Evolutionary conservation across 2,329 filamentous ascomycete genomes (phyloP).

Genomic region (Capronia epimyces): DNA sequence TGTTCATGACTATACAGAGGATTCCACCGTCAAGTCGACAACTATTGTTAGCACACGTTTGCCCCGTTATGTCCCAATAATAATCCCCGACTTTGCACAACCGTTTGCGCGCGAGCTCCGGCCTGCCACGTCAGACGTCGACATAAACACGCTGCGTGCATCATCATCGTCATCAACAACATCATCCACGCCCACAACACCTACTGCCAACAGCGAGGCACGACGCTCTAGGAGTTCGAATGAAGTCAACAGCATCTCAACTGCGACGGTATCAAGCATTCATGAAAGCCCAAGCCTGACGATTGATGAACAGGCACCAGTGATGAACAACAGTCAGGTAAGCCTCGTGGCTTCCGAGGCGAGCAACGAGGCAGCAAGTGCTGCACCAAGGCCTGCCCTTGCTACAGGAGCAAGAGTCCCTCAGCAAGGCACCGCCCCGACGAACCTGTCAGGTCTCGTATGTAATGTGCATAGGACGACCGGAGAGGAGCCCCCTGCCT

Average conservation of each 20-base stretch:
- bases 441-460: slow-evolving; percentile 60
- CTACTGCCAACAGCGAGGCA: background rate
- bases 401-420: slow-evolving; percentile 8
- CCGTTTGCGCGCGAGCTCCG: slow-evolving; percentile 25
- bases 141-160: slow-evolving; percentile 14
- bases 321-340: slow-evolving; percentile 29
- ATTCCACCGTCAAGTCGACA: slow-evolving; percentile 12
- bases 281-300: slow-evolving; percentile 1
- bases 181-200: slow-evolving; percentile 18
- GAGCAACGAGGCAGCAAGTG: slow-evolving; percentile 23
- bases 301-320: background rate
- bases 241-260: slow-evolving; percentile 6
- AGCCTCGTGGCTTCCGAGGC: slow-evolving; percentile 28
- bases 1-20: slow-evolving; percentile 8
- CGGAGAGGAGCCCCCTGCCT: slow-evolving; percentile 79
- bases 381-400: slow-evolving; percentile 12
- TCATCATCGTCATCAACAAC: slow-evolving; percentile 19
- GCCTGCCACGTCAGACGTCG: slow-evolving; percentile 15
- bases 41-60: slow-evolving; percentile 20
- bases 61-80: slow-evolving; percentile 32
- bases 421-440: slow-evolving; percentile 39
- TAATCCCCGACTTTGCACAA: slow-evolving; percentile 32
- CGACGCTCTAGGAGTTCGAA: slow-evolving; percentile 15
- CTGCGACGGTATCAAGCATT: slow-evolving; percentile 4
- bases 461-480: slow-evolving; percentile 76